These are phyloP conservation scores for Cercospora sp. DNA, from an alignment of 2,329 filamentous ascomycete genomes.

Conservation along the genomic window DNA sequence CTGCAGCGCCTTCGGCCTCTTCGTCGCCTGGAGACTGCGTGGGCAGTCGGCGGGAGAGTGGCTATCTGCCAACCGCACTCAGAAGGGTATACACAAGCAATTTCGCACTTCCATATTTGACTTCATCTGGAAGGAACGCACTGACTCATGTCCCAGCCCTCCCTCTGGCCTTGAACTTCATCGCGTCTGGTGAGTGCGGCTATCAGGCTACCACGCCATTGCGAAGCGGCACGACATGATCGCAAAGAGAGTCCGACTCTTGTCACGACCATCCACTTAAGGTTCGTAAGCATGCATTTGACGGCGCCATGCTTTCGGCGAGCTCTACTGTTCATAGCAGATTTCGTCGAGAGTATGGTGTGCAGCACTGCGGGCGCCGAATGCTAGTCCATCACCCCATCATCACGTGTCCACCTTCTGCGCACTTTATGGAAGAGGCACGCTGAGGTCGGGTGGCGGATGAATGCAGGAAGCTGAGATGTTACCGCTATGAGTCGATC, in stretches of 20 bases:
- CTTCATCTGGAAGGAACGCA: slow-evolving; percentile 34
- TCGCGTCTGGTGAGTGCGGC: slow-evolving; percentile 80
- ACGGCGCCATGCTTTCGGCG: slow-evolving; percentile 17
- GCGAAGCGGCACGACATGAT: slow-evolving; percentile 18
- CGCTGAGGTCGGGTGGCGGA: slow-evolving; percentile 3
- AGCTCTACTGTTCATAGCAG: background rate
- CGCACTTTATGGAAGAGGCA: background rate
- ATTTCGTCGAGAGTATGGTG: slow-evolving; percentile 15
- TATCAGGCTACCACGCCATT: slow-evolving; percentile 11
- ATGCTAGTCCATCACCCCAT: slow-evolving; percentile 37
- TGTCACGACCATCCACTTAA: slow-evolving; percentile 11
- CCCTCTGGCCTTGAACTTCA: slow-evolving; percentile 83
- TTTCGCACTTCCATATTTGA: slow-evolving; percentile 9
- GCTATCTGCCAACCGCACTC: slow-evolving; percentile 74
- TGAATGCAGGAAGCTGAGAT: slow-evolving; percentile 74
- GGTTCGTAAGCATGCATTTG: slow-evolving; percentile 29
- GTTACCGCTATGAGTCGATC: slow-evolving; percentile 94
- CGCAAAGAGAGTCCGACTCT: background rate
- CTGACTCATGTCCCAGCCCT: slow-evolving; percentile 57
- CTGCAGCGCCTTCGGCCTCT: slow-evolving; percentile 62
- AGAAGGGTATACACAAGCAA: slow-evolving; percentile 66
- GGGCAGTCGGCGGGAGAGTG: slow-evolving; percentile 69
- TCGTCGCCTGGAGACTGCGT: slow-evolving; percentile 57
- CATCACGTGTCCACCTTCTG: slow-evolving; percentile 12
- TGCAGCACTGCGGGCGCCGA: slow-evolving; percentile 82